Evolutionary conservation across 495 filamentous ascomycete genomes (phyloP), one percentile per base, ranked within the genome.

Genomic region (Neurospora sp.): DNA sequence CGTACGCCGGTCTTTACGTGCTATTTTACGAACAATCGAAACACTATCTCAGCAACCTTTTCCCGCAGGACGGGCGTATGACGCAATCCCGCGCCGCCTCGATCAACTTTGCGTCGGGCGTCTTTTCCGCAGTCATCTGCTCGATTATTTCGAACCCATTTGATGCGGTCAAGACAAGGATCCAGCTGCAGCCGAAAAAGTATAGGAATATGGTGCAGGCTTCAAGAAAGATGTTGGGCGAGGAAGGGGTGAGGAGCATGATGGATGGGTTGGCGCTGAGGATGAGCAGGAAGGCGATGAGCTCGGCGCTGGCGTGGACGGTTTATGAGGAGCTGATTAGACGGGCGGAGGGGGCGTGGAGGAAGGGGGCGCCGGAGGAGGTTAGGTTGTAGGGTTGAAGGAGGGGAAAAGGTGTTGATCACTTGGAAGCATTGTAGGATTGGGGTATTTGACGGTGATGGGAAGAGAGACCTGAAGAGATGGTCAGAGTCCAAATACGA

Each of bases 1-100:
- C 96, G 1, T 98, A 98, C 80, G 96, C 96, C 0, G 96, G 96
- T 0, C 84, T 98, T 0, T 99, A 99, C 80, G 93, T 99, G 0
- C 82, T 97, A 23, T 93, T 97, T 74, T 99, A 99, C 83, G 96
- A 99, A 81, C 91, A 95, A 77, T 83, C 88, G 71, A 99, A 99
- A 81, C 88, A 87, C 66, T 82, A 85, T 4, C 81, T 98, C 6
- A 87, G 86, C 16, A 76, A 76, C 12, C 74, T 85, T 66, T 79
- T 80, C 66, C 73, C 41, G 16, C 7, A 35, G 18, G 35, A 16
- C 10, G 8, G 39, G 31, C n/a, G 73, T n/a, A 82, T 84, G 82
- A 77, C 71, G 1, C 70, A 78, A 12, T 83, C 81, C 3, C 72
- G 86, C 1, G 91, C 93, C 5, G 90, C 91, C 0, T 86, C 87